These are phyloP conservation scores for Penicillium canescens DNA, from an alignment of 495 filamentous ascomycete genomes.

Conservation along the genomic window DNA sequence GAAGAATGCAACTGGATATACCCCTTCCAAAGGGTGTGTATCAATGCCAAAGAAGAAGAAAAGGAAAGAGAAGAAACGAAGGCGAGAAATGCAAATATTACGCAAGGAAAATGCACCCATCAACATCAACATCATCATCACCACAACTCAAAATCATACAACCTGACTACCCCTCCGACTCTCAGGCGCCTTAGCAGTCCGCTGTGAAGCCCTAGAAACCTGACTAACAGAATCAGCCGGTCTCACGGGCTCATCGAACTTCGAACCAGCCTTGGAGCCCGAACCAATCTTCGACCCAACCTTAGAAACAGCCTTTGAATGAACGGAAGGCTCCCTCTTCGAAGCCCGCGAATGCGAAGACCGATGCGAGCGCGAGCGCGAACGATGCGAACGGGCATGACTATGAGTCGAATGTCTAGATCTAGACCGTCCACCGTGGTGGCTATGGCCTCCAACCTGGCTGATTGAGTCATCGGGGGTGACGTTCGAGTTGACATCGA, in stretches of 20 bases:
- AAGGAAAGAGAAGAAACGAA: constrained; percentile 3
- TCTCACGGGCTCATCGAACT: constrained; percentile 46
- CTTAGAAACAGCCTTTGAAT: too few species aligned
- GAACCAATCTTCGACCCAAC: constrained; percentile 2
- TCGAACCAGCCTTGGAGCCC: constrained; percentile 22
- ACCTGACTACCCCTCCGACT: constrained; percentile 37
- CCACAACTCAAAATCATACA: constrained; percentile 12
- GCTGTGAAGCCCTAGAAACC: constrained; percentile 45
- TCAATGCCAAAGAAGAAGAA: constrained; percentile 1
- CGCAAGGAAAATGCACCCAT: not conserved
- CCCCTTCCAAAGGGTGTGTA: too few species aligned
- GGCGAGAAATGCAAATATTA: constrained; percentile 1
- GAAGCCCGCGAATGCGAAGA: constrained; percentile 35
- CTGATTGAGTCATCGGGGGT: constrained; percentile 42
- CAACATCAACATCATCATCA: not conserved
- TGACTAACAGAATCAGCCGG: constrained; percentile 71
- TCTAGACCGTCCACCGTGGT: constrained; percentile 10
- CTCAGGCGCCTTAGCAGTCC: constrained; percentile 37
- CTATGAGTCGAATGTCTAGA: constrained; percentile 7
- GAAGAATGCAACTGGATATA: too few species aligned
- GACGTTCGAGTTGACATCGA: constrained; percentile 36
- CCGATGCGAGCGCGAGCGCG: constrained; percentile 27
- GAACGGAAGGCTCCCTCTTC: constrained; percentile 10
- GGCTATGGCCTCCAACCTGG: constrained; percentile 29
- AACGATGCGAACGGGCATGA: constrained; percentile 6